Evolutionary conservation across 495 filamentous ascomycete species (phyloP).

Genomic region (Cercophora newfieldiana): DNA sequence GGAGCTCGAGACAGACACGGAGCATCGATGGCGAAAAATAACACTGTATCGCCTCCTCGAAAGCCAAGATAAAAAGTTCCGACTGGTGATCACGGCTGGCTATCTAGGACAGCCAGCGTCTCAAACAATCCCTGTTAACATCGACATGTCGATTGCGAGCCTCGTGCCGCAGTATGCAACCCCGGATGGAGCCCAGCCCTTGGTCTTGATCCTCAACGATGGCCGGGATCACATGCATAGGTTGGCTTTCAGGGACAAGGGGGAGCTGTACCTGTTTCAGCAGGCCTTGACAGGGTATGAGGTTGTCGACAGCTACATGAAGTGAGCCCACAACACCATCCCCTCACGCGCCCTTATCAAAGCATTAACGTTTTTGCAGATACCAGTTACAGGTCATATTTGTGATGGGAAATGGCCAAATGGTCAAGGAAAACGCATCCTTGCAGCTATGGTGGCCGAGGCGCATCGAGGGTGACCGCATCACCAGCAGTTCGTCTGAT

Average conservation of each 20-base stretch:
- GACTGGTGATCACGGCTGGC: constrained; percentile 12
- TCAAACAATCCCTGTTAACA: background rate
- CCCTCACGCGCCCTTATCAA: too few relatives aligned
- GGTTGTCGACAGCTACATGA: constrained; percentile 13
- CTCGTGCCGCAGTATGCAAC: constrained; percentile 13
- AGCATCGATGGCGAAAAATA: constrained; percentile 3
- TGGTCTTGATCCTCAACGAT: constrained; percentile 9
- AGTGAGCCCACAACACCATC: background rate
- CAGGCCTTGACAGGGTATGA: constrained; percentile 15
- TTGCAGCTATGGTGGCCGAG: constrained; percentile 13
- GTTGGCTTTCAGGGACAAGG: background rate
- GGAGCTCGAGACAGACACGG: background rate
- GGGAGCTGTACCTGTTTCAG: constrained; percentile 11
- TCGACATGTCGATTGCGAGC: constrained; percentile 8
- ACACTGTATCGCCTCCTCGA: constrained; percentile 10
- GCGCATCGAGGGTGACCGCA: constrained; percentile 3
- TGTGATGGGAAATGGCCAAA: background rate
- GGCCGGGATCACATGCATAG: background rate
- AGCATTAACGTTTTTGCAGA: background rate
- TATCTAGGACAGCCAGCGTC: background rate
- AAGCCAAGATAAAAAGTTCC: constrained; percentile 3
- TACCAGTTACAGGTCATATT: constrained; percentile 8
- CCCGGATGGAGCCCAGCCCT: background rate
- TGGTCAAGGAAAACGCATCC: constrained; percentile 4
- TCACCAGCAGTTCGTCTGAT: background rate